A percentile compares a stretch with the other conserved stretches of the same genome.
These are phyloP conservation scores for Fraxinus anomala DNA, from an alignment of 257 asterid species.

Conservation along the genomic window DNA sequence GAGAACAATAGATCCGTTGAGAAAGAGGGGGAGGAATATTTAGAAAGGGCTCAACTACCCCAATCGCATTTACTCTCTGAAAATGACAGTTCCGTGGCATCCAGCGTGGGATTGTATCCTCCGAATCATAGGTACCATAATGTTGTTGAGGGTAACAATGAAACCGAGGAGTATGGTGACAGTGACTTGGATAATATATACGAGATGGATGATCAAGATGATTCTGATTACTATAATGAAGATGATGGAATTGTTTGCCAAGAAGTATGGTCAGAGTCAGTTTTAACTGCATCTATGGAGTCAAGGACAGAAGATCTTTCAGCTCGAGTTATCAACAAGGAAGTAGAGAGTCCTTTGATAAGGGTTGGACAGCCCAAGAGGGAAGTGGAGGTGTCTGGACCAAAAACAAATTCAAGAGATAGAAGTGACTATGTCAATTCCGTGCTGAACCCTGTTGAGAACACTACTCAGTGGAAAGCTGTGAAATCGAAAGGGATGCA, in stretches of 20 bases:
- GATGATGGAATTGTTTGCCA: constrained; percentile 35
- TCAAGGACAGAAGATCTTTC: constrained; percentile 46
- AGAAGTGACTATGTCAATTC: constrained; percentile 70
- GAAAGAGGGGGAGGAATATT: constrained; percentile 34
- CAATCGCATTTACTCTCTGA: constrained; percentile 46
- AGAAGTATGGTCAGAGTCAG: constrained; percentile 62
- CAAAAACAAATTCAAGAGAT: constrained; percentile 52
- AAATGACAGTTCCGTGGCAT: constrained; percentile 53
- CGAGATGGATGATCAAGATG: constrained; percentile 49
- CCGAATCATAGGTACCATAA: constrained; percentile 89
- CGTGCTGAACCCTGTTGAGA: constrained; percentile 87
- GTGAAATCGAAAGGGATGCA: constrained; percentile 52
- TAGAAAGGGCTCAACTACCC: constrained; percentile 24
- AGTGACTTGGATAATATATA: constrained; percentile 64
- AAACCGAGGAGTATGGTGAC: constrained; percentile 64
- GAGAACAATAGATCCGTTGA: constrained; percentile 29
- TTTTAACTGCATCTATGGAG: constrained; percentile 51
- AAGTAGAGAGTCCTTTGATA: constrained; percentile 48
- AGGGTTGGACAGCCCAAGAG: constrained; percentile 27
- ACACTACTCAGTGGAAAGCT: constrained; percentile 84
- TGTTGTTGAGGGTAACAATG: constrained; percentile 82
- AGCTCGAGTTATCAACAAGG: constrained; percentile 34
- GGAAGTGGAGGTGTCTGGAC: constrained; percentile 31
- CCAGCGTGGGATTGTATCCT: constrained; percentile 78
- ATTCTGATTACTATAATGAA: constrained; percentile 44